Evolutionary conservation across 352 stramenopile genomes (phyloP).

Genomic region (Phytophthora hibernalis): DNA sequence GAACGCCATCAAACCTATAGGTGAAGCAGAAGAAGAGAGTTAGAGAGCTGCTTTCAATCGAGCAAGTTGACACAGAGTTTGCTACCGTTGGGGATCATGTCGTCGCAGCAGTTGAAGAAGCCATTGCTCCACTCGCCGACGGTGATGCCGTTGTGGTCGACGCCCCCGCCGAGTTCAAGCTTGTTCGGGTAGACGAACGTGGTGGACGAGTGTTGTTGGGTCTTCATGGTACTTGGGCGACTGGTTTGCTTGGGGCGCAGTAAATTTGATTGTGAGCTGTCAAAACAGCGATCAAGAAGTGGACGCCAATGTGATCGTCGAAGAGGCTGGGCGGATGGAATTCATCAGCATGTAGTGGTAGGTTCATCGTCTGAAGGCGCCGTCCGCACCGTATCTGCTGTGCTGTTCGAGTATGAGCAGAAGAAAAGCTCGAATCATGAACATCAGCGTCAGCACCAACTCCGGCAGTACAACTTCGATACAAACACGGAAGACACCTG

Average conservation of each 20-base stretch:
- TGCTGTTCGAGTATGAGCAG: neutral
- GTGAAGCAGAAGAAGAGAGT: neutral
- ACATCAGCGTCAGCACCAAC: neutral
- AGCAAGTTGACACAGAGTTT: neutral
- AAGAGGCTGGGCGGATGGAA: neutral
- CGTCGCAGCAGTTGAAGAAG: slow-evolving; percentile 40
- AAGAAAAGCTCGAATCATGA: slow-evolving; percentile 3
- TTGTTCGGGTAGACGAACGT: slow-evolving; percentile 32
- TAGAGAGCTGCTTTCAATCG: neutral
- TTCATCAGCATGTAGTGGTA: neutral
- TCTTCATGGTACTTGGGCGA: slow-evolving; percentile 13
- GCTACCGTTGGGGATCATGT: slow-evolving; percentile 42
- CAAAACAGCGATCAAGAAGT: slow-evolving; percentile 4
- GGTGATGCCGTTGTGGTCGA: slow-evolving; percentile 43
- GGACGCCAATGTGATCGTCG: neutral
- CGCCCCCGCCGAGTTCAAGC: slow-evolving; percentile 21
- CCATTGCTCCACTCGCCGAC: slow-evolving; percentile 37
- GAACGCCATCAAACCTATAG: neutral
- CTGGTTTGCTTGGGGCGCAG: neutral
- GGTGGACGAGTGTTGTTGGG: slow-evolving; percentile 7
- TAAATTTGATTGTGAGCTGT: slow-evolving; percentile 17
- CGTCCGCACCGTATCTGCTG: neutral
- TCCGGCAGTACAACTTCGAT: slow-evolving; percentile 2
- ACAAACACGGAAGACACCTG: neutral
- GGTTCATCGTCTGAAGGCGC: neutral